Percentiles rank a stretch among this genome's conserved stretches.
Conservation (phyloP, 345 rosid species). For the Hypericum androsaemum region DNA sequence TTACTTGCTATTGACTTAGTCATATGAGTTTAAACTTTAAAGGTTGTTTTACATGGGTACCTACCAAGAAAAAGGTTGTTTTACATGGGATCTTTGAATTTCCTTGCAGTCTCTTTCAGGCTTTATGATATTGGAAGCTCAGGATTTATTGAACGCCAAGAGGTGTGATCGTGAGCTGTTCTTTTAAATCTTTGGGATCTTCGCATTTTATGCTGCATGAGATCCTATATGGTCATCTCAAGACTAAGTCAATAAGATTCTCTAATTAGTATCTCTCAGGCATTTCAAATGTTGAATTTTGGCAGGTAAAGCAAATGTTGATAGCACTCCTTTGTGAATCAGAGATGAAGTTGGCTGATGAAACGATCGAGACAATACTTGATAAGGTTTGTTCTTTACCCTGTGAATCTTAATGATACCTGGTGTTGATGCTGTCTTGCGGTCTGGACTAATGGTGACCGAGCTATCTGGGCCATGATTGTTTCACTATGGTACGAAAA, state of each 20-base stretch:
- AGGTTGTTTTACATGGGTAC: neutral
- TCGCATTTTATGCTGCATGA: neutral
- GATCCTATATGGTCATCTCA: no score
- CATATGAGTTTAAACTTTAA: no score
- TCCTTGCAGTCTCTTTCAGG: conserved; percentile 23
- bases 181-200: neutral
- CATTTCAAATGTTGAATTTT: neutral
- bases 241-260: no score
- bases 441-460: no score
- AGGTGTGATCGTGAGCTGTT: conserved; percentile 11
- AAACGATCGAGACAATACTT: conserved; percentile 20
- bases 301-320: neutral
- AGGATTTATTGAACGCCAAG: conserved; percentile 29
- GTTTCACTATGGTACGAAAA: no score
- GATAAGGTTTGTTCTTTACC: conserved; percentile 12
- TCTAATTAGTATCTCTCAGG: no score
- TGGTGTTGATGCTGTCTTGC: no score
- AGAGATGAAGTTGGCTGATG: neutral
- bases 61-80: no score
- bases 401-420: no score
- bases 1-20: neutral
- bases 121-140: conserved; percentile 29
- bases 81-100: neutral
- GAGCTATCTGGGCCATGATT: no score
- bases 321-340: neutral